Evolutionary conservation across 2,329 filamentous ascomycete species (phyloP).

Genomic region (Paraphoma sp.): DNA sequence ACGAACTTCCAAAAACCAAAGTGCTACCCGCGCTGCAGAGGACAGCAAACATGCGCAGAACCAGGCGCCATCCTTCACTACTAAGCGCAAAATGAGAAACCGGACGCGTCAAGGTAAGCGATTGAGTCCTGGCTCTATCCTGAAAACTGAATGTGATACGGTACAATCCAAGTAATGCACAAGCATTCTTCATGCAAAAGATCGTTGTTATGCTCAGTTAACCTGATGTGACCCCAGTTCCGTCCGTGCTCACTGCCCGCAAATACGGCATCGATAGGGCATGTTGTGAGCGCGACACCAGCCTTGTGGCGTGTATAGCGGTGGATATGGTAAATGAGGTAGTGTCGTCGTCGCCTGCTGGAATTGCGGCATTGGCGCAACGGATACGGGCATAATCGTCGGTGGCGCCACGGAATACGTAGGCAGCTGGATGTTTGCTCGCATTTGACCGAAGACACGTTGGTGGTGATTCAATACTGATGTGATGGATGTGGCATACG

Average conservation of each 20-base stretch:
- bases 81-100: too few relatives aligned
- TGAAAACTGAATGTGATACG: too few relatives aligned
- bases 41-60: too few relatives aligned
- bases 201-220: neutral
- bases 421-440: neutral
- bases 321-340: neutral
- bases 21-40: too few relatives aligned
- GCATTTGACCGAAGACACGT: conserved; percentile 12
- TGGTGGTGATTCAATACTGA: conserved; percentile 25
- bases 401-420: neutral
- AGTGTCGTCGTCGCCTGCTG: neutral
- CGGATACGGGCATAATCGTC: neutral
- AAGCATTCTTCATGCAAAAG: neutral
- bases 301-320: conserved; percentile 3
- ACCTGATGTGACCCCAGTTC: neutral
- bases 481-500: conserved; percentile 13
- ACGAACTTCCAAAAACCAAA: too few relatives aligned
- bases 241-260: conserved; percentile 5
- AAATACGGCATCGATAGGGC: conserved; percentile 19
- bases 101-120: too few relatives aligned
- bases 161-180: too few relatives aligned
- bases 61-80: too few relatives aligned
- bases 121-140: too few relatives aligned
- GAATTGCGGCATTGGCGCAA: neutral
- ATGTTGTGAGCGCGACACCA: conserved; percentile 18